phyloP scores from a whole-genome alignment of 345 rosid genomes.

The Garcia nutans region DNA sequence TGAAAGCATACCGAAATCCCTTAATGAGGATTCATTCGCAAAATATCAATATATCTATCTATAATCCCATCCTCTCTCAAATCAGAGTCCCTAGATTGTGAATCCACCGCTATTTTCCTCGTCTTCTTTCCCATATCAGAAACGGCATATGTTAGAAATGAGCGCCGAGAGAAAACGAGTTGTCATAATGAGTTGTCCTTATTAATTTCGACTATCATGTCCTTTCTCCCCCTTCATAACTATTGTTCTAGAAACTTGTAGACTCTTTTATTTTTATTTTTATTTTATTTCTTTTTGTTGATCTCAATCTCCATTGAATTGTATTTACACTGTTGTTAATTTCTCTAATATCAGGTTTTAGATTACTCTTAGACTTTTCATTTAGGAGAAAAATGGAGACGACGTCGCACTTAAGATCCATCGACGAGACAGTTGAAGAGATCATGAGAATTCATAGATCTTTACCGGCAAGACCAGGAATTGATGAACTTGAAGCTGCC shows the following conservation, averaged over 20 bases:
- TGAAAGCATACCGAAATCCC: too few species aligned
- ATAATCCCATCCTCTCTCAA: too few species aligned
- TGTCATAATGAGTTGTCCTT: too few species aligned
- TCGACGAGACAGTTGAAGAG: conserved; percentile 64
- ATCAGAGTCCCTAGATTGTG: too few species aligned
- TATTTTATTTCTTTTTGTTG: neutral
- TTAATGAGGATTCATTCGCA: too few species aligned
- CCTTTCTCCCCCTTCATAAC: too few species aligned
- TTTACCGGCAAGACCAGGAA: conserved; percentile 63
- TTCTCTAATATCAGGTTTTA: neutral
- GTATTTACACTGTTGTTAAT: neutral
- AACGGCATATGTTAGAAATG: too few species aligned
- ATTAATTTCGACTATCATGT: too few species aligned
- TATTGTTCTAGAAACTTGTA: neutral
- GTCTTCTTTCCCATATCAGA: too few species aligned
- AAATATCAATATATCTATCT: too few species aligned
- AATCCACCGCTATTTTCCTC: too few species aligned
- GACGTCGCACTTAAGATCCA: conserved; percentile 35
- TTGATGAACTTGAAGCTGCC: conserved; percentile 85
- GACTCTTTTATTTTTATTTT: neutral
- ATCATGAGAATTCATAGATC: conserved; percentile 87
- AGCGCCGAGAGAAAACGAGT: too few species aligned
- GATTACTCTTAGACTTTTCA: neutral
- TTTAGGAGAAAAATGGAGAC: conserved; percentile 38
- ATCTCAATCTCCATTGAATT: neutral